These are phyloP conservation scores for Lathyrus oleraceus DNA, from an alignment of 306 rosid species.

Conservation along the genomic window DNA sequence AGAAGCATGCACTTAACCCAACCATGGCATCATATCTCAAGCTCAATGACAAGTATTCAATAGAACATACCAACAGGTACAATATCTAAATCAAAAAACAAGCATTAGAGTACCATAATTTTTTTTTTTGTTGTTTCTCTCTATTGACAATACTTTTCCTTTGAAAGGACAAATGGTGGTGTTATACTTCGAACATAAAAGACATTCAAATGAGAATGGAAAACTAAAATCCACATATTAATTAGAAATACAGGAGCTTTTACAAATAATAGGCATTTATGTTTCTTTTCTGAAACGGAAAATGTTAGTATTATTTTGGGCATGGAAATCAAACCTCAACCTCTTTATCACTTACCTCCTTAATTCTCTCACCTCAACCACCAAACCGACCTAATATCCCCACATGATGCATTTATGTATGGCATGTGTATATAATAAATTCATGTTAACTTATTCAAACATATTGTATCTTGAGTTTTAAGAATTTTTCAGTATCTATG, in stretches of 20 bases:
- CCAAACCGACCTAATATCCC: not conserved
- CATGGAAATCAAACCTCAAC: not conserved
- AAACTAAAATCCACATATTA: not conserved
- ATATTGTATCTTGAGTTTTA: not conserved
- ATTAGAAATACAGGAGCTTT: not conserved
- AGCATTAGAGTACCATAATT: not conserved
- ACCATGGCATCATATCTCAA: not conserved
- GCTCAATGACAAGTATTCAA: not conserved
- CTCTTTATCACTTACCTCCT: not conserved
- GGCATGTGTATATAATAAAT: not conserved
- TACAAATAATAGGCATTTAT: not conserved
- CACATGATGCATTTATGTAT: not conserved
- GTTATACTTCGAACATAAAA: not conserved
- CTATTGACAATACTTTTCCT: not conserved
- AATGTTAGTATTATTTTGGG: not conserved
- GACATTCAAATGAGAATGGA: not conserved
- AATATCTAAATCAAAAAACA: not conserved
- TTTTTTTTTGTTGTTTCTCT: not conserved
- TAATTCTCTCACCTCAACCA: not conserved
- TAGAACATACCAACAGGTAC: not conserved
- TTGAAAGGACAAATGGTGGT: not conserved
- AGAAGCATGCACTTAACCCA: not conserved
- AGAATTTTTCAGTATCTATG: not conserved
- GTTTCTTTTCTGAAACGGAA: not conserved
- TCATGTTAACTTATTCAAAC: not conserved